A percentile compares a stretch with the other conserved stretches of the same genome.
These are phyloP conservation scores for Pythium biforme DNA, from an alignment of 352 stramenopile genomes.

Conservation along the genomic window DNA sequence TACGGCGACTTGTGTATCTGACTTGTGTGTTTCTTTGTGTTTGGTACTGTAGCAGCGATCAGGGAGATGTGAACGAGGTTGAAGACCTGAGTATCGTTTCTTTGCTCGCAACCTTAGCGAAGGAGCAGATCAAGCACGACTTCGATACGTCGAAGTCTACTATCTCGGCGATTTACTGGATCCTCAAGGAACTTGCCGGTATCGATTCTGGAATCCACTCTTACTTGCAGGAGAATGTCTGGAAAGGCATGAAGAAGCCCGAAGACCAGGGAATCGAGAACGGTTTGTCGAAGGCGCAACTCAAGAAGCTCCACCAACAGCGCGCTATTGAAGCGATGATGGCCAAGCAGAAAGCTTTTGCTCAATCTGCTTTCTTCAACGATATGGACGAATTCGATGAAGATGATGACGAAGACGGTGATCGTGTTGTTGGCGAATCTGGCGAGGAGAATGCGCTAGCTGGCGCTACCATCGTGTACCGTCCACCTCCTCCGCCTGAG, in stretches of 20 bases:
- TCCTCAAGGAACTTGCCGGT: conserved; percentile 60
- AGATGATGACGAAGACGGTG: conserved; percentile 48
- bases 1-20: not conserved
- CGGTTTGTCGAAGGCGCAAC: conserved; percentile 63
- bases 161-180: conserved; percentile 80
- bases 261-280: conserved; percentile 50
- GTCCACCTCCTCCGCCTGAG: conserved; percentile 60
- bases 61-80: conserved; percentile 51
- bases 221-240: conserved; percentile 61
- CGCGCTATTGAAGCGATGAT: conserved; percentile 84
- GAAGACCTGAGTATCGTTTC: conserved; percentile 63
- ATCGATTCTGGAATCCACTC: conserved; percentile 49
- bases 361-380: conserved; percentile 61
- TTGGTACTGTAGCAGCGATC: conserved; percentile 39
- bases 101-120: conserved; percentile 53
- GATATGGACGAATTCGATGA: conserved; percentile 69
- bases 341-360: conserved; percentile 74
- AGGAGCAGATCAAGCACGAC: conserved; percentile 73
- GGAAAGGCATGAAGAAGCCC: conserved; percentile 63
- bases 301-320: conserved; percentile 80
- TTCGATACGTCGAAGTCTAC: conserved; percentile 79
- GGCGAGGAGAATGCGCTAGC: conserved; percentile 12
- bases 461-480: conserved; percentile 55
- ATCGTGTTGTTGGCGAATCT: conserved; percentile 13
- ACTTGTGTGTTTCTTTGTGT: conserved; percentile 8